Evolutionary conservation across 352 stramenopile species (phyloP).

Genomic region (Thraustochytrium striatum): DNA sequence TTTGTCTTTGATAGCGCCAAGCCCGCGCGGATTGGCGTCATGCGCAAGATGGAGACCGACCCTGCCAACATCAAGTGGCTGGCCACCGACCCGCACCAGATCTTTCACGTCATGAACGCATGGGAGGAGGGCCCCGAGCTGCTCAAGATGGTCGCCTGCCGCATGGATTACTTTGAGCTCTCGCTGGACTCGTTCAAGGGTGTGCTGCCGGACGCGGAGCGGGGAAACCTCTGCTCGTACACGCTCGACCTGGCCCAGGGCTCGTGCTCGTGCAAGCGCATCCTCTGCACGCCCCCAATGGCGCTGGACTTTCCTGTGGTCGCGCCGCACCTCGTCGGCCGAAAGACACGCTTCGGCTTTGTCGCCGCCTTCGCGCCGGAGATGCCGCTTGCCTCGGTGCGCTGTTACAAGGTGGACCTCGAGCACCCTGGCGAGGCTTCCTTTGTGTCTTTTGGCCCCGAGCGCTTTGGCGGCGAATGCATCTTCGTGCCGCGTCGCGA

Average conservation of each 20-base stretch:
- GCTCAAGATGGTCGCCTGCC: not conserved
- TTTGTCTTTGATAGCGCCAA: not conserved
- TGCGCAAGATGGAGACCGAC: not conserved
- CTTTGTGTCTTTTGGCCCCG: not conserved
- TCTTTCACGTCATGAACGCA: conserved; percentile 12
- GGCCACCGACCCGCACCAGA: not conserved
- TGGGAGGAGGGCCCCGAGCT: not conserved
- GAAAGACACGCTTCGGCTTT: not conserved
- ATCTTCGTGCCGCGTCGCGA: not conserved
- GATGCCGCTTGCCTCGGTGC: not conserved
- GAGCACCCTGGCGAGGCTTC: not conserved
- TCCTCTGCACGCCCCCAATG: not conserved
- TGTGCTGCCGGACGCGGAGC: not conserved
- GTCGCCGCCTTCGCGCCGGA: not conserved
- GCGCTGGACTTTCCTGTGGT: not conserved
- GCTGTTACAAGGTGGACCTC: not conserved
- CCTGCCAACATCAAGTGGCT: not conserved
- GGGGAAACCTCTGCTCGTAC: not conserved
- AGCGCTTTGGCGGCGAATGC: not conserved
- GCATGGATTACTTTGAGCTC: not conserved
- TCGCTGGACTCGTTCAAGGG: not conserved
- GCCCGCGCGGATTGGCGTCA: not conserved
- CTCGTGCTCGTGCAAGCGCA: not conserved
- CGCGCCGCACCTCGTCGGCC: not conserved
- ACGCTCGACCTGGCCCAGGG: not conserved